Percentiles rank a stretch among this genome's conserved stretches.
Evolutionary conservation across 805 yeast genomes (phyloP).

Genomic region (Phaffomyces antillensis): DNA sequence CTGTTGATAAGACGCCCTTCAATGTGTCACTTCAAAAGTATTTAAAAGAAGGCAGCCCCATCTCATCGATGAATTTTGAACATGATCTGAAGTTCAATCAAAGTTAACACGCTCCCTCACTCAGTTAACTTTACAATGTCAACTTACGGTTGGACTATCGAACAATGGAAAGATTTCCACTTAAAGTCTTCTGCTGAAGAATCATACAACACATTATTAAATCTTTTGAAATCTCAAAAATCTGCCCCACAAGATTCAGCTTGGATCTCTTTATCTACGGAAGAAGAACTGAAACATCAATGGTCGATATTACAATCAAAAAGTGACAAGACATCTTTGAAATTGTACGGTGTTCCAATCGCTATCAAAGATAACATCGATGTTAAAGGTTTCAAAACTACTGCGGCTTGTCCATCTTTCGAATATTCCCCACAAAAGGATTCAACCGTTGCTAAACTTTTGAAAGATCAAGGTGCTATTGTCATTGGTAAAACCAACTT

Average conservation of each 20-base stretch:
- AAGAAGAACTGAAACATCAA: constrained; percentile 61
- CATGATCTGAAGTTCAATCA: background rate
- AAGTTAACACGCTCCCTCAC: background rate
- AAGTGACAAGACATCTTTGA: constrained; percentile 44
- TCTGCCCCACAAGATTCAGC: constrained; percentile 63
- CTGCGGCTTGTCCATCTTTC: constrained; percentile 93
- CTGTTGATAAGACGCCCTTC: background rate
- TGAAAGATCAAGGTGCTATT: constrained; percentile 87
- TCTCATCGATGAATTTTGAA: background rate
- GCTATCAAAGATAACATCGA: constrained; percentile 96
- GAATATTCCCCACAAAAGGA: constrained; percentile 63
- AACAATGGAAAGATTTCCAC: constrained; percentile 74
- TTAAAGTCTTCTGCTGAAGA: constrained; percentile 49
- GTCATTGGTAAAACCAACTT: constrained; percentile 89
- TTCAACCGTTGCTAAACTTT: constrained; percentile 64
- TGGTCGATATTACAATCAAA: constrained; percentile 69
- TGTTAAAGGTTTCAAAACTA: constrained; percentile 72
- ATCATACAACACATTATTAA: constrained; percentile 44
- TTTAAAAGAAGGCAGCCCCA: background rate
- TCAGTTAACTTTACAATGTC: constrained; percentile 8
- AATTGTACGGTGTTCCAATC: constrained; percentile 89
- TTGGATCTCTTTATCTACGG: constrained; percentile 77
- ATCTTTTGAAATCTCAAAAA: constrained; percentile 41
- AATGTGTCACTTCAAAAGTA: background rate
- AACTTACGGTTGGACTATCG: constrained; percentile 65